A percentile compares a stretch with the other conserved stretches of the same genome.
These are phyloP conservation scores for Russula emetica DNA, from an alignment of 768 basidiomycete genomes.

Conservation along the genomic window DNA sequence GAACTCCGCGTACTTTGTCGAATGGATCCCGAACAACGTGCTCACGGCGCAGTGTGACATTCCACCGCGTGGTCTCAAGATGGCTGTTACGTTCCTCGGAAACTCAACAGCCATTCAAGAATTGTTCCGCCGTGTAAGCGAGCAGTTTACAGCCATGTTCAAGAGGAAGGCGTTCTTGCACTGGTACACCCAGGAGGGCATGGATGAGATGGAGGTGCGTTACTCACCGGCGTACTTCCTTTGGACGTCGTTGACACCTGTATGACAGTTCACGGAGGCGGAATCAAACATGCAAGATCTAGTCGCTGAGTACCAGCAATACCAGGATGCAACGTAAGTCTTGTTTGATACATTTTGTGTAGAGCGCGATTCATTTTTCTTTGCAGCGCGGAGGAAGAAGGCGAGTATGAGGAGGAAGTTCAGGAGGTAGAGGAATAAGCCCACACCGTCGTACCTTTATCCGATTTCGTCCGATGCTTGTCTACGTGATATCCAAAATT, in stretches of 20 bases:
- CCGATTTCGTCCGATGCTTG: constrained; percentile 17
- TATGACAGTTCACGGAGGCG: constrained; percentile 82
- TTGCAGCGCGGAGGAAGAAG: constrained; percentile 76
- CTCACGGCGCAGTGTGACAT: constrained; percentile 98
- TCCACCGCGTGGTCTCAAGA: constrained; percentile 90
- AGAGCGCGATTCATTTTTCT: constrained; percentile 20
- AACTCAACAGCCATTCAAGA: constrained; percentile 98
- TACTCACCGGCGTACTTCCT: not conserved
- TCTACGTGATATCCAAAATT: constrained; percentile 29
- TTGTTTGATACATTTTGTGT: constrained; percentile 28
- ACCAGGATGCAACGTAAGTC: constrained; percentile 86
- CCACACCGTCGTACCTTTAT: constrained; percentile 1
- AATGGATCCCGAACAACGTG: constrained; percentile 99
- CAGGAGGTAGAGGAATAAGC: constrained; percentile 47
- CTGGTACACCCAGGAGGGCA: constrained; percentile 99
- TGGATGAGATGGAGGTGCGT: constrained; percentile 93
- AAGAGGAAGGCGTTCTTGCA: constrained; percentile 98
- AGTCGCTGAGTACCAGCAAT: constrained; percentile 96
- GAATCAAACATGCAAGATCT: constrained; percentile 99
- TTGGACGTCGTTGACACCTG: not conserved
- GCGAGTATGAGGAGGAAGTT: constrained; percentile 81
- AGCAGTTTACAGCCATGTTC: constrained; percentile 99
- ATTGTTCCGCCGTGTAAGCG: constrained; percentile 97
- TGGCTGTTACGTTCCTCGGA: constrained; percentile 96
- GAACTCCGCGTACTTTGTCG: constrained; percentile 97